These are phyloP conservation scores for Rhizomucor pusillus DNA, from an alignment of 371 early-diverging fungal genomes.

Conservation along the genomic window DNA sequence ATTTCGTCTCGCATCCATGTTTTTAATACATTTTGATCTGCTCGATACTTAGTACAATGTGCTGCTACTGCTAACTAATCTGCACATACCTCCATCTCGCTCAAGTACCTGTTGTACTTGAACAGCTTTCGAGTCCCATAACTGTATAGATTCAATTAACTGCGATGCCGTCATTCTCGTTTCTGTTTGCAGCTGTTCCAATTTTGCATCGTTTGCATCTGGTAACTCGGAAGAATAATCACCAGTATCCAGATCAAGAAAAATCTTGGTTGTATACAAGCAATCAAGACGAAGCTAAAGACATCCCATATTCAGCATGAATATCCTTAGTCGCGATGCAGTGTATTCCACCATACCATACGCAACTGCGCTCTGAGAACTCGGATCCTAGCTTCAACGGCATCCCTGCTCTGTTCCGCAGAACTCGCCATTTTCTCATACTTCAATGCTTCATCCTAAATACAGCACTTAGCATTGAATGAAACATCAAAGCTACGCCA, in stretches of 20 bases:
- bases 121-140: conserved; percentile 5
- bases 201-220: background rate
- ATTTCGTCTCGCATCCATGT: conserved; percentile 33
- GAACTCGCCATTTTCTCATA: no score
- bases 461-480: no score
- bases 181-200: background rate
- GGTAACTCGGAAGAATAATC: conserved; percentile 5
- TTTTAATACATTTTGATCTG: conserved; percentile 4
- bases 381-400: no score
- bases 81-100: conserved; percentile 7
- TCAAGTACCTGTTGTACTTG: background rate
- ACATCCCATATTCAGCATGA: background rate
- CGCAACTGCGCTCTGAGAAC: no score
- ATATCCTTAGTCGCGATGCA: no score
- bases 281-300: background rate
- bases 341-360: no score
- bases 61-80: background rate
- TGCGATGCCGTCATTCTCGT: background rate
- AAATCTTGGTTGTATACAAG: background rate
- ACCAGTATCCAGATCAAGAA: background rate
- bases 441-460: no score
- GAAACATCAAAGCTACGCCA: no score
- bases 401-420: no score
- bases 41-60: background rate
- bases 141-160: conserved; percentile 3